Percentiles rank a stretch among this genome's conserved stretches.
These are phyloP conservation scores for Fusarium stilboides DNA, from an alignment of 2,329 filamentous ascomycete genomes.

Conservation along the genomic window DNA sequence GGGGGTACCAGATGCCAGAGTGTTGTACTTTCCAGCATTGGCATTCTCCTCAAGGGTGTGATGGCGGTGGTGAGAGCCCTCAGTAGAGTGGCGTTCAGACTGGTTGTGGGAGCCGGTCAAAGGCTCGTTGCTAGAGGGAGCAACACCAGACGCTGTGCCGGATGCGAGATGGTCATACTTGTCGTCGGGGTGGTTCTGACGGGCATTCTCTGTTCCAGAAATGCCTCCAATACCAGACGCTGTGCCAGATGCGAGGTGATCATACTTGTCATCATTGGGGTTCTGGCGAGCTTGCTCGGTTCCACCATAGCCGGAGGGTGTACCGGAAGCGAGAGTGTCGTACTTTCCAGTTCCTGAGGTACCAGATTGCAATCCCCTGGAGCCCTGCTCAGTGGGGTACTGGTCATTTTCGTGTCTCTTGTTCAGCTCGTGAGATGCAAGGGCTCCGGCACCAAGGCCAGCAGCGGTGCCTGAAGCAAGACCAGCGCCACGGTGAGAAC, in stretches of 20 bases:
- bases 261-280: background rate
- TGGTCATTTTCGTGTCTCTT: background rate
- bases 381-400: background rate
- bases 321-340: background rate
- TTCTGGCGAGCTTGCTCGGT: background rate
- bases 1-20: conserved; percentile 39
- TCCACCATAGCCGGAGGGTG: background rate
- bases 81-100: background rate
- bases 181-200: background rate
- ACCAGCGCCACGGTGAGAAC: background rate
- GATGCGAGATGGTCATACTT: background rate
- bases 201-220: too few species aligned
- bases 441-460: conserved; percentile 24
- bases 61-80: background rate
- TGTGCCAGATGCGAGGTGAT: too few species aligned
- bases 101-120: conserved; percentile 3
- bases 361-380: background rate
- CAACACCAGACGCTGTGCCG: background rate
- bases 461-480: conserved; percentile 20
- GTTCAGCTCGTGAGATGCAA: conserved; percentile 14
- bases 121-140: background rate
- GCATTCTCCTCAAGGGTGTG: conserved; percentile 19
- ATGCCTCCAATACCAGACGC: background rate
- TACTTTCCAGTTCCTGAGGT: background rate
- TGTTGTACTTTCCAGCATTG: conserved; percentile 43